Evolutionary conservation across 208 protist species (phyloP), one percentile per base, ranked within the genome.

Genomic region (Acanthamoeba quina): DNA sequence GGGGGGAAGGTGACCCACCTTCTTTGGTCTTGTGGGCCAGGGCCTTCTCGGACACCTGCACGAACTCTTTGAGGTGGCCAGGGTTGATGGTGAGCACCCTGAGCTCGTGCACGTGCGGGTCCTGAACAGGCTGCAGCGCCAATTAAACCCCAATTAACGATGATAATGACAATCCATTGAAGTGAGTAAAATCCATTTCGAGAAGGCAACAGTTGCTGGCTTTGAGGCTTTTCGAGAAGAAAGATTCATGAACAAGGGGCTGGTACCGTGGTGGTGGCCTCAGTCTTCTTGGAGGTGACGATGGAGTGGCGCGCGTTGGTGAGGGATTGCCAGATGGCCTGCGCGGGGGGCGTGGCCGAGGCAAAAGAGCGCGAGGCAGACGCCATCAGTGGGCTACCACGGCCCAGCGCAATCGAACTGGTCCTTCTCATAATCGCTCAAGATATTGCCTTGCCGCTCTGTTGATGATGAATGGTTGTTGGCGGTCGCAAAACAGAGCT

Each of bases 71-170:
- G 31, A 90, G 49, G 21, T 90, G 82, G 56, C 58, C 58, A 49
- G 82, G 82, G 31, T 68, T 62, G 24, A 90, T 90, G 31, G 49
- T 68, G 26, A 90, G 49, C 82, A 24, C 41, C 24, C 82, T 15
- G 4, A 90, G 82, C 82, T 90, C 82, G 54, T 90, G 82, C 10
- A 90, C 58, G 56, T 70, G 49, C n/a, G 56, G 82, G 47, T 90
- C 82, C 74, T 83, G 44, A 5, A 83, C 74, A 56, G 15, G 15
- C 52, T 56, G 52, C 52, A 19, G 34, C 74, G 24, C n/a, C 68
- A 76, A 41, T 76, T 19, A 21, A 47, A 31, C n/a, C 11, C 15
- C 13, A 76, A 76, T 26, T 44, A 56, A 56, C 41, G 70, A 13
- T 49, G 2, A 80, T 41, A 56, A 56, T 9, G 52, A 11, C 10